phyloP scores from a whole-genome alignment of 805 yeast genomes.

The Candida insectorum region DNA sequence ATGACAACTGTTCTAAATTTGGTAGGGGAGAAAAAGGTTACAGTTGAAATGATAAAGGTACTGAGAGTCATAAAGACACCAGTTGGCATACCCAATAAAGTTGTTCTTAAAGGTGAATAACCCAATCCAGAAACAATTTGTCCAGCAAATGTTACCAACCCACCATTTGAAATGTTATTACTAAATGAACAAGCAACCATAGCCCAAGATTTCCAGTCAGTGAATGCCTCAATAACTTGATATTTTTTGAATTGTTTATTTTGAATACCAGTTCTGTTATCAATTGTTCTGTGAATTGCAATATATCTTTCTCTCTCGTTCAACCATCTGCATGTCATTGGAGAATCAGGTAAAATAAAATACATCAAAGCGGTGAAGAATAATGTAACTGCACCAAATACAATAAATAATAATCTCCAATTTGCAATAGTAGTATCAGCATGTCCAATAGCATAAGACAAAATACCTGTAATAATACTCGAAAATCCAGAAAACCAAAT shows the following conservation, averaged over 20 bases:
- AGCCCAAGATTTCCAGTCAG: slow-evolving; percentile 34
- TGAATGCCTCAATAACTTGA: slow-evolving; percentile 35
- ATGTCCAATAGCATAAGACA: slow-evolving; percentile 29
- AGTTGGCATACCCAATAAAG: slow-evolving; percentile 53
- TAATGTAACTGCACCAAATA: slow-evolving; percentile 57
- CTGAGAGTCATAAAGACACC: slow-evolving; percentile 44
- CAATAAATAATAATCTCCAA: slow-evolving; percentile 60
- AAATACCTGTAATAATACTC: slow-evolving; percentile 46
- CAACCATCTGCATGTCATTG: slow-evolving; percentile 35
- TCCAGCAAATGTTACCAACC: slow-evolving; percentile 32
- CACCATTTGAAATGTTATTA: slow-evolving; percentile 35
- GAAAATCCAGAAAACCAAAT: slow-evolving; percentile 43
- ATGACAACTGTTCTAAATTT: slow-evolving; percentile 18
- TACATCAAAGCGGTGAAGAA: slow-evolving; percentile 44
- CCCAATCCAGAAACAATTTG: slow-evolving; percentile 53
- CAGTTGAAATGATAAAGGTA: slow-evolving; percentile 22
- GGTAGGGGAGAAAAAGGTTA: slow-evolving; percentile 20
- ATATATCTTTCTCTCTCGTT: slow-evolving; percentile 29
- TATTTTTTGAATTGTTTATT: slow-evolving; percentile 31
- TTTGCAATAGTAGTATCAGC: slow-evolving; percentile 39
- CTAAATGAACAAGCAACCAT: slow-evolving; percentile 25
- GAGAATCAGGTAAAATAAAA: slow-evolving; percentile 40
- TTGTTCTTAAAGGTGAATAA: slow-evolving; percentile 40
- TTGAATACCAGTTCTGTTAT: slow-evolving; percentile 41
- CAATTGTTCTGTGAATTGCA: slow-evolving; percentile 28